These are phyloP conservation scores for Straminergon stramineum DNA, from an alignment of 225 moss, liverwort and hornwort species.

Conservation along the genomic window DNA sequence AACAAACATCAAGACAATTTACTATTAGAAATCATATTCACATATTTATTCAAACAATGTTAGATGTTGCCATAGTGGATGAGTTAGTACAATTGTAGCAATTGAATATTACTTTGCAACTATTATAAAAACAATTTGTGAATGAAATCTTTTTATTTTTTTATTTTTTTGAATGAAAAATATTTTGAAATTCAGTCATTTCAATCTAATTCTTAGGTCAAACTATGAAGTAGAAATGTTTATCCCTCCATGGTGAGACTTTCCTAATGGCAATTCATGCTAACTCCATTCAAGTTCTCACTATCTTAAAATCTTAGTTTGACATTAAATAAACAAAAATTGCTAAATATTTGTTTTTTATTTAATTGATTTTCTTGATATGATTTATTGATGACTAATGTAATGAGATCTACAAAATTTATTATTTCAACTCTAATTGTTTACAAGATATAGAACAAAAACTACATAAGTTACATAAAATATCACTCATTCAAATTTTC, in stretches of 20 bases:
- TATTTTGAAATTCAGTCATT: not conserved
- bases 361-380: not conserved
- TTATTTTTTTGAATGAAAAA: not conserved
- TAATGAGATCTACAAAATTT: not conserved
- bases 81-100: no score
- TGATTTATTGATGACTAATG: not conserved
- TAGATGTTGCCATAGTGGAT: not conserved
- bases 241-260: fast-evolving
- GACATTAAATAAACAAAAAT: no score
- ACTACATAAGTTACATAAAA: not conserved
- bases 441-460: no score
- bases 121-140: not conserved
- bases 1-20: not conserved
- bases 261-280: not conserved
- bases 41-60: not conserved
- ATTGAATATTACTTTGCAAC: not conserved
- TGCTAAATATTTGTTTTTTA: no score
- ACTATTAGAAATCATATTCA: not conserved
- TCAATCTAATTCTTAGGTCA: no score
- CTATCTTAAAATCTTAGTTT: not conserved
- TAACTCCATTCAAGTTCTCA: fast-evolving
- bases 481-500: not conserved
- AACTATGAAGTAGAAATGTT: no score
- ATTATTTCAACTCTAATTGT: not conserved
- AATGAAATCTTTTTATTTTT: not conserved